phyloP scores from a whole-genome alignment of 257 asterid genomes.

The Oldenlandia corymbosa region DNA sequence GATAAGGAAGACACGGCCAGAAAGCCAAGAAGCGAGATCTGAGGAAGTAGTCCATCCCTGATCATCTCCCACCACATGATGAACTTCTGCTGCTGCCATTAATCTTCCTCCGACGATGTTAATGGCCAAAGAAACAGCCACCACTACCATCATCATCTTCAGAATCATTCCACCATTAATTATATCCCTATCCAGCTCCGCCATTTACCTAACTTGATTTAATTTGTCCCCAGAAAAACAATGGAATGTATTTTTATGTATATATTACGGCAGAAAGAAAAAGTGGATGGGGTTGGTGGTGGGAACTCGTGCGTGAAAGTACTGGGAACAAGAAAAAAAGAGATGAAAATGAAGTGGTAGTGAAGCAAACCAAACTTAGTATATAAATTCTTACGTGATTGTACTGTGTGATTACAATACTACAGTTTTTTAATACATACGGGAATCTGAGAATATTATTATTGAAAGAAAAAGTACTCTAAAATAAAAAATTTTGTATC shows the following conservation, averaged over 20 bases:
- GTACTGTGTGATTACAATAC: too few relatives aligned
- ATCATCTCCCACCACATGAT: conserved; percentile 60
- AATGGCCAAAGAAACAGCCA: conserved; percentile 1
- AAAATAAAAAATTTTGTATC: too few relatives aligned
- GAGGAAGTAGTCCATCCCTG: conserved; percentile 38
- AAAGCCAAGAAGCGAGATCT: conserved; percentile 43
- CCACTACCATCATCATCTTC: conserved; percentile 3
- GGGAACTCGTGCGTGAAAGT: background rate
- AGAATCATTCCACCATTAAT: too few relatives aligned
- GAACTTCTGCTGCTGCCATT: conserved; percentile 33
- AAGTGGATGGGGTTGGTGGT: background rate
- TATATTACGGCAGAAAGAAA: too few relatives aligned
- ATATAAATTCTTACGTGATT: background rate
- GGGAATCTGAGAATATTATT: too few relatives aligned
- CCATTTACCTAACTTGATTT: too few relatives aligned
- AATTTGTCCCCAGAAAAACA: too few relatives aligned
- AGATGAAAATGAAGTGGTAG: background rate
- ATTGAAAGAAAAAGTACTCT: too few relatives aligned
- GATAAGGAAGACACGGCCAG: conserved; percentile 52
- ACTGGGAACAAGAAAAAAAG: background rate
- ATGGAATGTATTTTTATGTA: too few relatives aligned
- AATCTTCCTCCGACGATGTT: conserved; percentile 10
- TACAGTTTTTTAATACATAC: too few relatives aligned
- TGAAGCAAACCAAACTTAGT: background rate
- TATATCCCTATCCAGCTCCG: too few relatives aligned